Base-by-base conservation (phyloP, 371 early-diverging fungal genomes). In the Mortierella sp. region DNA sequence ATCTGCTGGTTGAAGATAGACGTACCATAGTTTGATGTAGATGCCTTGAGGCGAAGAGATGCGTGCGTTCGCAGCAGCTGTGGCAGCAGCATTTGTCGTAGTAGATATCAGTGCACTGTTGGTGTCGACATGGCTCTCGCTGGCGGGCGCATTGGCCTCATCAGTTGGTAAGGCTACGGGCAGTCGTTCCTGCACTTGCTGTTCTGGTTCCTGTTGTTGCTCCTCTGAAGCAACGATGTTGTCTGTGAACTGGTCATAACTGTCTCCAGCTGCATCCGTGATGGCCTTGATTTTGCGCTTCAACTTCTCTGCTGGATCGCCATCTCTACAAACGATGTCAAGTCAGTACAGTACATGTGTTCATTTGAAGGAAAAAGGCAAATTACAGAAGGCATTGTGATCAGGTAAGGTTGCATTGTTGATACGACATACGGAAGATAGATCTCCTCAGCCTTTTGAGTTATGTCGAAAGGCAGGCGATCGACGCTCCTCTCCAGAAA, bases 241-340 rank as follows among this genome's bases (percentile, higher is more conserved):
- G 21, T 81, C 71, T 44, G 86, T 86, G 24, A 83, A 81, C 28
- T 85, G 81, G 43, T 85, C 80, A 31, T 80, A 82, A 80, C 82
- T 83, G 51, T 87, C 87, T 28, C 85, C 86, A 34, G 86, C 80
- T 50, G 84, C 82, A 37, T 79, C 82, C 68, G 83, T 81, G 26
- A 88, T 83, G 39, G 83, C 78, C 69, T 85, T 85, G 42, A 87
- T 82, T 21, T 82, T 84, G 48, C 83, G 81, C 81, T 83, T 88
- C 39, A 87, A 59, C 55, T 84, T 83, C 39, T 86, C 86, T 2
- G 80, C 68, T n/a, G 84, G 76, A n/a, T 82, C 75, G 7, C 79
- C 76, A 56, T 88, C 87, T 57, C 88, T 87, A 64, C 17, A n/a
- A n/a, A n/a, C n/a, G n/a, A n/a, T n/a, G 44, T 31, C 28, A 23